Evolutionary conservation across 2,329 filamentous ascomycete genomes (phyloP).

Genomic region (Nothomitra cinnamomea): DNA sequence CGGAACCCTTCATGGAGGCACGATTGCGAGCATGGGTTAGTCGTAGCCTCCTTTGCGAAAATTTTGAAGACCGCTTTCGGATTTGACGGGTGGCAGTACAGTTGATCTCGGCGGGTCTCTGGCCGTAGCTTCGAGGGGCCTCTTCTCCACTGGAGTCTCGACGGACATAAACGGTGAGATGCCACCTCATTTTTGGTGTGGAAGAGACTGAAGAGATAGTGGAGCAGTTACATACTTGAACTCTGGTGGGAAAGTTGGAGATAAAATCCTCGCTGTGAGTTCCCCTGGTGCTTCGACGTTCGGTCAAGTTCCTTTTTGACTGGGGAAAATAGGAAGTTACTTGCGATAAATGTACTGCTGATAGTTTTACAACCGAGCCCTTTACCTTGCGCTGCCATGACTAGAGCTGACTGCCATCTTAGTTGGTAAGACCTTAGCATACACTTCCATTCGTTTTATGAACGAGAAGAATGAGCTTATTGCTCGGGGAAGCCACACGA

Average conservation of each 20-base stretch:
- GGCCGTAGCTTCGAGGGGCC: constrained; percentile 45
- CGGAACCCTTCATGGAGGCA: constrained; percentile 60
- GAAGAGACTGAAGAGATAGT: background rate
- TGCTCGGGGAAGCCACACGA: constrained; percentile 50
- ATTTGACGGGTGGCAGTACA: constrained; percentile 12
- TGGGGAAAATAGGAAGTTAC: constrained; percentile 30
- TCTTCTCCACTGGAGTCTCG: constrained; percentile 49
- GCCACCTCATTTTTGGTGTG: background rate
- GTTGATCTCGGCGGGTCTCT: constrained; percentile 50
- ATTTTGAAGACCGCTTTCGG: background rate
- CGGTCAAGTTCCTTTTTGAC: background rate
- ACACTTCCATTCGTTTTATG: constrained; percentile 42
- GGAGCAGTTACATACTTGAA: constrained; percentile 42
- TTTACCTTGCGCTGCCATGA: background rate
- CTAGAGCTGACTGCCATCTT: background rate
- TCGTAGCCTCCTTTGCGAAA: background rate
- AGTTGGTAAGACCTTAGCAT: constrained; percentile 51
- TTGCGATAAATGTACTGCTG: constrained; percentile 45
- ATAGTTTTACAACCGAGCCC: background rate
- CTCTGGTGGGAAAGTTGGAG: constrained; percentile 45
- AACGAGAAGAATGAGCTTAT: constrained; percentile 42
- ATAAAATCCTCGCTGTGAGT: constrained; percentile 35
- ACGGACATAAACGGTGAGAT: constrained; percentile 42
- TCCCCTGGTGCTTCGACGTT: background rate
- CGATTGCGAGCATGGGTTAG: constrained; percentile 48